Base-by-base conservation (phyloP, 805 yeast species). In the Cyberlindnera amylophila region DNA sequence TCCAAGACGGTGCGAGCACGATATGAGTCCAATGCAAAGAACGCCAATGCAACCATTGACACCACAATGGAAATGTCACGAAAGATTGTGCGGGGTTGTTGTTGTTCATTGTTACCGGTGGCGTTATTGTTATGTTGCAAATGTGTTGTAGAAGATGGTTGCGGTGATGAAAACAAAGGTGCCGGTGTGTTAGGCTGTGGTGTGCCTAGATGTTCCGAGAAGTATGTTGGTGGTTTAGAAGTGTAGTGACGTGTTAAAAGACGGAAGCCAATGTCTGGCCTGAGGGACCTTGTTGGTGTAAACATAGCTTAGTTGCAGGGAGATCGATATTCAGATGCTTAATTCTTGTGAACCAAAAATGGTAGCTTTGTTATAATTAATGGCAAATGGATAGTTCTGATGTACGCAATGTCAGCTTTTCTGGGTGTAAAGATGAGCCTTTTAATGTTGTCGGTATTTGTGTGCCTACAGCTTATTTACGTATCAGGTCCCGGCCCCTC, bases 1-100 rank as follows among this genome's bases (percentile, higher is more conserved):
- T 64, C 66, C n/a, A 74, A 51, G 36, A 56, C 60, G 13, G 67
- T 51, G 21, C 79, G 59, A 10, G 62, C 61, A 12, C 63, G 54
- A 53, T 77, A 77, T 52, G 72, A 75, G 49, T 77, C 82, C 8
- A 76, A 45, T 2, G 82, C 78, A 38, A 77, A 59, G 51, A 71
- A 77, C 1, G 73, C 61, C 37, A 77, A 51, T 8, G 72, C 62
- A 6, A 66, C 46, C 53, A 74, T 66, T 2, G 76, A 71, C 2
- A 75, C 31, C 17, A 73, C 57, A 3, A 71, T 49, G 0, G 72
- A 62, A 3, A 74, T 34, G 19, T 75, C 81, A 40, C 62, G n/a
- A 2, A 36, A 13, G 13, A 21, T 5, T n/a, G 38, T 12, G 27
- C 28, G 4, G 6, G 41, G 28, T 24, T 41, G 15, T 15, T 38